A percentile compares a stretch with the other conserved stretches of the same genome.
Evolutionary conservation across 1,284 basidiomycete genomes (phyloP).

Genomic region (Butyriboletus appendiculatus): DNA sequence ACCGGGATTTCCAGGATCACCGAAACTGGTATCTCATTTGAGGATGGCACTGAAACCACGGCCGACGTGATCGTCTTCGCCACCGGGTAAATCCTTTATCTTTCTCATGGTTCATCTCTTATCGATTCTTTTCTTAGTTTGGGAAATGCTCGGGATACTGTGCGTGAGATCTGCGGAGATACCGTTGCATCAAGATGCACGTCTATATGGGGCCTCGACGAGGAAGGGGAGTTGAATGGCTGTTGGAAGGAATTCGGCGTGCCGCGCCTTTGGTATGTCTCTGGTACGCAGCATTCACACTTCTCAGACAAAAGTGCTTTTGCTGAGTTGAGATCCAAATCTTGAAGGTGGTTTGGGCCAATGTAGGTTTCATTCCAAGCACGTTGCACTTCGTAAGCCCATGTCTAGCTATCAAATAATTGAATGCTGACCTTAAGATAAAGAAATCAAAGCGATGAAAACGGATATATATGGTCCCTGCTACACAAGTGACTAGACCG

Average conservation of each 20-base stretch:
- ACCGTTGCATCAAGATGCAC: slow-evolving; percentile 37
- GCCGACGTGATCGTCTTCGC: slow-evolving; percentile 48
- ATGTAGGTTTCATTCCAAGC: slow-evolving; percentile 33
- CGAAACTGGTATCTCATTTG: slow-evolving; percentile 36
- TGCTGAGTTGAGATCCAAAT: not conserved
- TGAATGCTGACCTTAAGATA: not conserved
- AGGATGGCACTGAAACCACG: slow-evolving; percentile 41
- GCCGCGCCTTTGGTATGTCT: slow-evolving; percentile 25
- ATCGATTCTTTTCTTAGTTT: slow-evolving; percentile 10
- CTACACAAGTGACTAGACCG: not conserved
- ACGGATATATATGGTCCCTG: slow-evolving; percentile 9
- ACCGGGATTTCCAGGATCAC: slow-evolving; percentile 35
- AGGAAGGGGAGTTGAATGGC: slow-evolving; percentile 43
- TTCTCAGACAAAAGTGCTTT: not conserved
- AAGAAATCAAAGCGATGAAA: slow-evolving; percentile 26
- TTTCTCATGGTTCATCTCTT: not conserved
- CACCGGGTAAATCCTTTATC: slow-evolving; percentile 30
- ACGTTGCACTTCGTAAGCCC: slow-evolving; percentile 34
- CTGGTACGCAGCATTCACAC: not conserved
- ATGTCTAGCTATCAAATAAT: not conserved
- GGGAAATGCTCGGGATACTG: slow-evolving; percentile 25
- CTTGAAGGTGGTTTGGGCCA: slow-evolving; percentile 33
- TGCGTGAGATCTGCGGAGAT: slow-evolving; percentile 37
- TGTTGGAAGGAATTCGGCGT: slow-evolving; percentile 32
- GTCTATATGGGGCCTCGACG: slow-evolving; percentile 45